phyloP scores from a whole-genome alignment of 2,329 filamentous ascomycete genomes.

The Lasiodiplodia sp. region DNA sequence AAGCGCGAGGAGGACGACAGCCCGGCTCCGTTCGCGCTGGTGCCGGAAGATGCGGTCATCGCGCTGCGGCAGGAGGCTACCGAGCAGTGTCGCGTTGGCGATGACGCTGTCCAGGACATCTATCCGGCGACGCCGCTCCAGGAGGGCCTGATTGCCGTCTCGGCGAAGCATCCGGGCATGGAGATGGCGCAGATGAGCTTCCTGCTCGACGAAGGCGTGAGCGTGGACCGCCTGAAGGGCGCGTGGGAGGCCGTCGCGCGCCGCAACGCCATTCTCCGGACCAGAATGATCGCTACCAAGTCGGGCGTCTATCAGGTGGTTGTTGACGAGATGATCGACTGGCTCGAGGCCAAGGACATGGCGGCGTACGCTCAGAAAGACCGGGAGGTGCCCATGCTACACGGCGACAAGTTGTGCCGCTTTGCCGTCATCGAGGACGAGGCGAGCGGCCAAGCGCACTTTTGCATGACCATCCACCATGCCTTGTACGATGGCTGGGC shows the following conservation, averaged over 20 bases:
- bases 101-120: conserved; percentile 53
- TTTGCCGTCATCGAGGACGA: conserved; percentile 36
- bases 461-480: conserved; percentile 12
- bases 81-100: conserved; percentile 25
- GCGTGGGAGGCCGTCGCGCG: background rate
- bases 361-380: conserved; percentile 41
- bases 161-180: conserved; percentile 58
- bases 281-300: conserved; percentile 36
- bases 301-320: conserved; percentile 44
- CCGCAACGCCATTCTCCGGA: background rate
- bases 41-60: background rate
- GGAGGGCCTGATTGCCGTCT: conserved; percentile 62
- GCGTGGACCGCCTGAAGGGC: conserved; percentile 48
- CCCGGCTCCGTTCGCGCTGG: background rate
- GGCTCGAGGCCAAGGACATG: background rate
- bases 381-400: conserved; percentile 45
- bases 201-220: conserved; percentile 35
- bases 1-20: background rate
- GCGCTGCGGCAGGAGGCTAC: conserved; percentile 11
- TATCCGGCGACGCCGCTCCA: conserved; percentile 65
- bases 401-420: conserved; percentile 48
- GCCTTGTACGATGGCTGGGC: conserved; percentile 10
- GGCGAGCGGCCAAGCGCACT: conserved; percentile 36
- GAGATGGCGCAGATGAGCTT: conserved; percentile 54
- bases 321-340: conserved; percentile 36